phyloP scores from a whole-genome alignment of 2,329 filamentous ascomycete species.

The Didymosphaeria variabile region DNA sequence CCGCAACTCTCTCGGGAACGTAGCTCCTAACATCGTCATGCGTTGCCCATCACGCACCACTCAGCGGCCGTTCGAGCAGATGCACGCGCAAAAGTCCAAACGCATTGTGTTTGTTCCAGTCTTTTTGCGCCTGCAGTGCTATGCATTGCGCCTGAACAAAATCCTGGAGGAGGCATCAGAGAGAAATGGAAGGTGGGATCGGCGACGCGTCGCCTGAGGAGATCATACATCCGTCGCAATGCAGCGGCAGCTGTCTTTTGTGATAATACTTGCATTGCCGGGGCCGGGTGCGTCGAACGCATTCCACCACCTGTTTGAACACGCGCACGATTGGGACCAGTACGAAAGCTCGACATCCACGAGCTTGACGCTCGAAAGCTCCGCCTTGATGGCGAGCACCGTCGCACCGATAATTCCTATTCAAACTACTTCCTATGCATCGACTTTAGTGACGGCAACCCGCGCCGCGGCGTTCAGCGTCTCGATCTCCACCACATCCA shows the following conservation, averaged over 20 bases:
- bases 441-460: conserved; percentile 2
- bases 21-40: conserved; percentile 7
- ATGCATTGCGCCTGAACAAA: neutral
- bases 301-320: neutral
- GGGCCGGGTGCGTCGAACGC: conserved; percentile 1
- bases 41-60: neutral
- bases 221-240: neutral
- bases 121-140: neutral
- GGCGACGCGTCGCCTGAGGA: conserved; percentile 2
- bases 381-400: conserved; percentile 6
- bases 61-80: neutral
- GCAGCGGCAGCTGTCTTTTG: neutral
- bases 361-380: neutral
- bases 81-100: conserved; percentile 1
- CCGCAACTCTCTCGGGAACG: neutral
- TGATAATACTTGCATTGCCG: neutral
- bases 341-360: neutral
- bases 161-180: neutral
- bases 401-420: neutral
- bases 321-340: neutral
- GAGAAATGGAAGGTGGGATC: conserved; percentile 1
- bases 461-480: neutral
- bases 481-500: neutral
- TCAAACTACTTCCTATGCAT: neutral
- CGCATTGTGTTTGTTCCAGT: conserved; percentile 11